phyloP scores from a whole-genome alignment of 1,284 basidiomycete species.

The Mrakiaceae sp. region DNA sequence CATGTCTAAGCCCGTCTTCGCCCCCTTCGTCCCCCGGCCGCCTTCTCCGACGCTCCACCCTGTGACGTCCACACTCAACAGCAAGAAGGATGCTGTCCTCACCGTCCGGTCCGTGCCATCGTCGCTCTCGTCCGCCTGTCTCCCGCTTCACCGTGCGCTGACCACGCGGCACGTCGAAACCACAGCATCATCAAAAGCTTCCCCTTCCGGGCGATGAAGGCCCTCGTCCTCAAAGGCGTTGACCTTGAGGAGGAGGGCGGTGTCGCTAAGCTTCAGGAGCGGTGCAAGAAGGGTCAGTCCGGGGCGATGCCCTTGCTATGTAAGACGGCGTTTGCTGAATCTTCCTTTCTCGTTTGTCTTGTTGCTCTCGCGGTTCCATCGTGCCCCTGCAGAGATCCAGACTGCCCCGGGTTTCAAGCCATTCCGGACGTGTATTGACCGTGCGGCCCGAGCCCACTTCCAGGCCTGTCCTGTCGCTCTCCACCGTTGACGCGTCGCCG shows the following conservation, averaged over 20 bases:
- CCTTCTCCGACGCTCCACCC: conserved; percentile 12
- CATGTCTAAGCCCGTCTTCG: neutral
- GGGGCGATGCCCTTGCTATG: neutral
- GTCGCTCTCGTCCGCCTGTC: neutral
- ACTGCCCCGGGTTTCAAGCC: conserved; percentile 72
- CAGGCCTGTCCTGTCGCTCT: no score
- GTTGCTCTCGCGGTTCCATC: no score
- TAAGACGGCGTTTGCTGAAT: neutral
- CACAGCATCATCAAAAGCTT: conserved; percentile 86
- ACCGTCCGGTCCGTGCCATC: conserved; percentile 9
- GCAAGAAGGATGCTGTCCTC: conserved; percentile 2
- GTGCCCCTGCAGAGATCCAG: conserved; percentile 46
- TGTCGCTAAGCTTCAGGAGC: conserved; percentile 62
- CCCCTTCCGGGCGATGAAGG: conserved; percentile 79
- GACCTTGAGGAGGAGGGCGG: conserved; percentile 63
- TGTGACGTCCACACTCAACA: conserved; percentile 8
- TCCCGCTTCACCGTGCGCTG: neutral
- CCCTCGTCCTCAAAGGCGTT: conserved; percentile 68
- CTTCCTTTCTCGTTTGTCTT: neutral
- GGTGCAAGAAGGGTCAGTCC: conserved; percentile 41
- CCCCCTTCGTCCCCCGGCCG: conserved; percentile 11
- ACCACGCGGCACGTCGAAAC: neutral
- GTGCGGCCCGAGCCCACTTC: conserved; percentile 2
- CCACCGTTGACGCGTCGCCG: neutral
- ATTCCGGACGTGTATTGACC: conserved; percentile 49